Evolutionary conservation across 768 basidiomycete species (phyloP).

Genomic region (Lactarius tabidus): DNA sequence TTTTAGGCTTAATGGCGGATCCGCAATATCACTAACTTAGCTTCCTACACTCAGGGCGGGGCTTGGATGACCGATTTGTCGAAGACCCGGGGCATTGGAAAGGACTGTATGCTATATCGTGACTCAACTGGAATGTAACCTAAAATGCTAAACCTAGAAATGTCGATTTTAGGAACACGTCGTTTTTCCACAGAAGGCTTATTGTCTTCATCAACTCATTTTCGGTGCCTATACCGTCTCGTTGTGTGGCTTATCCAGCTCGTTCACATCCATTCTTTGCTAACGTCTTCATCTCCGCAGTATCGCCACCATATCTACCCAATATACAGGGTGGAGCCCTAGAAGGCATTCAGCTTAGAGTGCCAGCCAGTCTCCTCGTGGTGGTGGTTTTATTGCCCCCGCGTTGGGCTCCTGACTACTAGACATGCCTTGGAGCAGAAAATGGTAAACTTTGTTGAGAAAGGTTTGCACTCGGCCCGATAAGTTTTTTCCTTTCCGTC

Average conservation of each 20-base stretch:
- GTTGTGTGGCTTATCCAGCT: background rate
- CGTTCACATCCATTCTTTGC: background rate
- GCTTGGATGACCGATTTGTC: background rate
- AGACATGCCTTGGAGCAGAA: background rate
- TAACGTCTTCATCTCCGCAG: background rate
- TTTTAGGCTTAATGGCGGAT: background rate
- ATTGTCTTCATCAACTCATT: background rate
- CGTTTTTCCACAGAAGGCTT: background rate
- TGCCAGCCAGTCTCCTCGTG: background rate
- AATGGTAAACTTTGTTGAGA: background rate
- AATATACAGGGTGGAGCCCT: background rate
- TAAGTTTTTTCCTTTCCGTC: background rate
- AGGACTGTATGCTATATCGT: conserved; percentile 1
- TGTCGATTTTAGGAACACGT: conserved; percentile 6
- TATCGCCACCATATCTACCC: background rate
- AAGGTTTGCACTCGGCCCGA: background rate
- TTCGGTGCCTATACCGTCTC: conserved; percentile 11
- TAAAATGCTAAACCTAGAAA: conserved; percentile 23
- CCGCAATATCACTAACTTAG: background rate
- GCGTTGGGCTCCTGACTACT: background rate
- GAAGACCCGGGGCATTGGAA: background rate
- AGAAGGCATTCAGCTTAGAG: background rate
- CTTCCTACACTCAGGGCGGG: background rate
- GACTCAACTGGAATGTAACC: background rate
- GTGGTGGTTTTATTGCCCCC: background rate